Evolutionary conservation across 192 early-diverging fungal species (phyloP).

Genomic region (Coemansia sp.): DNA sequence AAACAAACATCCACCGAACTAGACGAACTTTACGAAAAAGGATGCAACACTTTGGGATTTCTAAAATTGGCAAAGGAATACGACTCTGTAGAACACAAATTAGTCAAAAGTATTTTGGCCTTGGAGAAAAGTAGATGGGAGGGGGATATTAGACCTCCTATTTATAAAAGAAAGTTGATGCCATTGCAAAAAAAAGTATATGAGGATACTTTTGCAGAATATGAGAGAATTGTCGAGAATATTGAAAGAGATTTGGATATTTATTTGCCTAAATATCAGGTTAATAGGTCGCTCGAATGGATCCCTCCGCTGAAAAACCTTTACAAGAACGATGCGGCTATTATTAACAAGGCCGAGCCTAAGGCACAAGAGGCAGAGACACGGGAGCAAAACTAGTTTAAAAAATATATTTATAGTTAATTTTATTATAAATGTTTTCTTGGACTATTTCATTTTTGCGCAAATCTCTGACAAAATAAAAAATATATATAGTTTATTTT

Average conservation of each 20-base stretch:
- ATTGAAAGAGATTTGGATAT: slow-evolving; percentile 38
- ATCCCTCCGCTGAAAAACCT: slow-evolving; percentile 28
- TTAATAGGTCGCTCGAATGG: slow-evolving; percentile 26
- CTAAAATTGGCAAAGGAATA: slow-evolving; percentile 49
- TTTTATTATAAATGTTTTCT: too few species aligned
- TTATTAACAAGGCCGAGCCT: too few species aligned
- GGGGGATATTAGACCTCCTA: slow-evolving; percentile 18
- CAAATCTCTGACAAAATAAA: too few species aligned
- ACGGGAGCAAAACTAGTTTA: background rate
- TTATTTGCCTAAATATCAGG: slow-evolving; percentile 26
- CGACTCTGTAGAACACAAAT: slow-evolving; percentile 34
- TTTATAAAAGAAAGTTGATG: slow-evolving; percentile 11
- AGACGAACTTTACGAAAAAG: slow-evolving; percentile 15
- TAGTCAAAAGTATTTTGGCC: slow-evolving; percentile 17
- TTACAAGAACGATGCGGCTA: slow-evolving; percentile 9
- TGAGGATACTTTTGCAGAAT: slow-evolving; percentile 7
- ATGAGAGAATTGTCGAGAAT: slow-evolving; percentile 18
- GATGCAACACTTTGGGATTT: slow-evolving; percentile 41
- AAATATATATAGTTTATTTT: too few species aligned
- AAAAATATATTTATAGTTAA: background rate
- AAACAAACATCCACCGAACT: slow-evolving; percentile 2
- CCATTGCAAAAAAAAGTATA: slow-evolving; percentile 13
- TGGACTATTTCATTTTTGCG: too few species aligned
- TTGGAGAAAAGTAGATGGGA: slow-evolving; percentile 9
- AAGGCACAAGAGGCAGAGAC: too few species aligned